Evolutionary conservation across 1,284 basidiomycete genomes (phyloP).

Genomic region (Meripilus lineatus): DNA sequence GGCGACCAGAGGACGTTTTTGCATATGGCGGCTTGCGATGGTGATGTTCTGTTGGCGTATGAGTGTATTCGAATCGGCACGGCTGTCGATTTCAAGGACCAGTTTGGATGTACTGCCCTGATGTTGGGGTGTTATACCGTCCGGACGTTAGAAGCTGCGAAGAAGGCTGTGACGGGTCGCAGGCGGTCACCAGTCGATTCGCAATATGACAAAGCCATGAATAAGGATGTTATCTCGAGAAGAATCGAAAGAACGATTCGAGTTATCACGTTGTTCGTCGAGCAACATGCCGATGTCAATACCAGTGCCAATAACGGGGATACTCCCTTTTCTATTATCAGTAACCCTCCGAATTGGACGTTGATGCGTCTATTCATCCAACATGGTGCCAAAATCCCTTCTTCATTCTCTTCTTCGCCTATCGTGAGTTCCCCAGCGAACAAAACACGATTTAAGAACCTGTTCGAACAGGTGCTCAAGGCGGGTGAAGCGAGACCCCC

Average conservation of each 20-base stretch:
- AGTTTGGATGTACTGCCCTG: not conserved
- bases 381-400: slow-evolving; percentile 12
- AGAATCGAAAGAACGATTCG: slow-evolving; percentile 1
- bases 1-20: too few species aligned
- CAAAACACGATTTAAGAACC: too few species aligned
- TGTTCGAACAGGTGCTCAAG: too few species aligned
- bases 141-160: too few species aligned
- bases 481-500: too few species aligned
- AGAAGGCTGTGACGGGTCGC: too few species aligned
- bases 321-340: slow-evolving; percentile 10
- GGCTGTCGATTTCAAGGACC: not conserved
- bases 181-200: too few species aligned
- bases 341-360: slow-evolving; percentile 7
- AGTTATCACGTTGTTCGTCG: slow-evolving; percentile 9
- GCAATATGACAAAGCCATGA: too few species aligned
- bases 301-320: slow-evolving; percentile 1
- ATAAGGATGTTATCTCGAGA: too few species aligned
- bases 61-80: not conserved
- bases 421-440: too few species aligned
- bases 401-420: too few species aligned
- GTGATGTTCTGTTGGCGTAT: not conserved
- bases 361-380: slow-evolving; percentile 12
- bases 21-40: not conserved
- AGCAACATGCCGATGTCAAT: slow-evolving; percentile 14
- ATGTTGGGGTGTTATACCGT: not conserved